Evolutionary conservation across 805 yeast genomes (phyloP).

Genomic region (Maudiozyma turicensis): DNA sequence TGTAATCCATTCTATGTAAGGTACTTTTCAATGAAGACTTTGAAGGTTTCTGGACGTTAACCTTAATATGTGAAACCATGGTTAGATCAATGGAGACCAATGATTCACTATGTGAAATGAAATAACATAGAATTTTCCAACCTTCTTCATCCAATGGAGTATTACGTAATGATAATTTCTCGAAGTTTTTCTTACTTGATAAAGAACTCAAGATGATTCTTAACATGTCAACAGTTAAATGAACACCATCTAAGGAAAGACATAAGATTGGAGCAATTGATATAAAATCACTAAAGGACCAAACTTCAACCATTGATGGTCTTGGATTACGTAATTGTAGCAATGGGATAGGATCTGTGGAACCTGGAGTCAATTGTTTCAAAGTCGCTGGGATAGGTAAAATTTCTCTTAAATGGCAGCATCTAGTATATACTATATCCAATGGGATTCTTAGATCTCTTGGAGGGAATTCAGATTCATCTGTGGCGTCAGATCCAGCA

Average conservation of each 20-base stretch:
- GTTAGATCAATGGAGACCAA: slow-evolving; percentile 58
- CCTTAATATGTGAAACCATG: slow-evolving; percentile 31
- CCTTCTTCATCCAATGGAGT: slow-evolving; percentile 67
- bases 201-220: slow-evolving; percentile 58
- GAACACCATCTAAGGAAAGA: slow-evolving; percentile 71
- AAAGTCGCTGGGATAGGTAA: slow-evolving; percentile 85
- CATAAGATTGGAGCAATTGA: slow-evolving; percentile 76
- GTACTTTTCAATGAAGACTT: slow-evolving; percentile 23
- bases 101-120: slow-evolving; percentile 53
- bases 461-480: slow-evolving; percentile 25
- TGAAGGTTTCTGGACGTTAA: slow-evolving; percentile 32
- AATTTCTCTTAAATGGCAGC: slow-evolving; percentile 87
- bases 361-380: slow-evolving; percentile 65
- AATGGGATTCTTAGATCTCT: slow-evolving; percentile 32
- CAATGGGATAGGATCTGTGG: slow-evolving; percentile 71
- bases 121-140: slow-evolving; percentile 76
- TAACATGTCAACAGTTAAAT: slow-evolving; percentile 65
- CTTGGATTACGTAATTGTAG: slow-evolving; percentile 73
- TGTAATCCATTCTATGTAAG: slow-evolving; percentile 31
- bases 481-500: neutral
- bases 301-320: slow-evolving; percentile 81
- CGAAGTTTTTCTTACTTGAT: slow-evolving; percentile 51
- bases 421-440: slow-evolving; percentile 77
- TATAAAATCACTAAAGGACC: slow-evolving; percentile 79
- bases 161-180: slow-evolving; percentile 68